Percentiles rank a stretch among this genome's conserved stretches.
Evolutionary conservation across 768 basidiomycete species (phyloP).

Genomic region (Coprinellus aureogranulatus): DNA sequence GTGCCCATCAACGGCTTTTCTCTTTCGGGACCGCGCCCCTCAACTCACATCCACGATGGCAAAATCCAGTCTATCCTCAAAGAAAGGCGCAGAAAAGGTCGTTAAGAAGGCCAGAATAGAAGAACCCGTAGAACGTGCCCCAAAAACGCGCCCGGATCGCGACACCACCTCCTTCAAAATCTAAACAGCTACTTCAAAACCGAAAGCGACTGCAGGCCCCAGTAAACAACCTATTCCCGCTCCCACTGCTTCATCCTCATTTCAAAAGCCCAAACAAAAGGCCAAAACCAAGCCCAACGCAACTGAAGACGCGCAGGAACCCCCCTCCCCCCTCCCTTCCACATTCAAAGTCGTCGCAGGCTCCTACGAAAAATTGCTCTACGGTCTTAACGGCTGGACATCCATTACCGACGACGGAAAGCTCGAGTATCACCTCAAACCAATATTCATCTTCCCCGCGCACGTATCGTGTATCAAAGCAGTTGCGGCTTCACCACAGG

Average conservation of each 20-base stretch:
- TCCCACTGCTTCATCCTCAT: background rate
- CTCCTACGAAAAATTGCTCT: conserved; percentile 94
- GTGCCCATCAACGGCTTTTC: background rate
- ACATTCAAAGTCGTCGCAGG: conserved; percentile 88
- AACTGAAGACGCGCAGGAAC: conserved; percentile 18
- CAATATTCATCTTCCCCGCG: conserved; percentile 95
- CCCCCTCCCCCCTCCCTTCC: conserved; percentile 35
- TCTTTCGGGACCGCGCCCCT: no score
- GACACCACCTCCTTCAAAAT: conserved; percentile 4
- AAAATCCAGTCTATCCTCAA: background rate
- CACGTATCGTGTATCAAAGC: conserved; percentile 92
- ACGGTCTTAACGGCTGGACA: conserved; percentile 75
- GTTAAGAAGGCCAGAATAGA: conserved; percentile 27
- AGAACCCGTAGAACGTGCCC: conserved; percentile 13
- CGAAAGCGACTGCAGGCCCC: conserved; percentile 7
- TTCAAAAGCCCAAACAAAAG: conserved; percentile 9
- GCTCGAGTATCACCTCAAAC: conserved; percentile 51
- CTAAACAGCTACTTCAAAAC: background rate
- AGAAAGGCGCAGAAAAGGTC: conserved; percentile 15
- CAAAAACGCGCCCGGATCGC: conserved; percentile 16
- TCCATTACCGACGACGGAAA: conserved; percentile 29
- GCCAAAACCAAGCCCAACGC: conserved; percentile 21
- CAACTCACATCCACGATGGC: background rate
- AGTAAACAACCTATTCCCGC: conserved; percentile 9
- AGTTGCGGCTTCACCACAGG: conserved; percentile 81